Evolutionary conservation across 352 stramenopile genomes (phyloP), one percentile per base, ranked within the genome.

Genomic region (Chloridella minuta): DNA sequence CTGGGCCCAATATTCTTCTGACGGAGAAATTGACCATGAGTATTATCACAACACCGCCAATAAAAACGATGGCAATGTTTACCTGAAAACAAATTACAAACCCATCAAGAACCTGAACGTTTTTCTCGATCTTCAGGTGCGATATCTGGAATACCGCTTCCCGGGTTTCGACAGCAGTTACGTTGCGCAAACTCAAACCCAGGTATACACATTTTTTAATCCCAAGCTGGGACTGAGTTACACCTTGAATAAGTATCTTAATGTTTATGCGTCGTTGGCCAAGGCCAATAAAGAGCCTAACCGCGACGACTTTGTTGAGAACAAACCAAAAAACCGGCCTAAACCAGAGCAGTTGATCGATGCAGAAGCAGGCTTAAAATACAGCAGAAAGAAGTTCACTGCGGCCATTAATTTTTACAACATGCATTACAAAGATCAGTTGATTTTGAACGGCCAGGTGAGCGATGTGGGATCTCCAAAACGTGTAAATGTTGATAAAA

Each of bases 41-140:
- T 66, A 66, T 66, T 66, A 66, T 66, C 10, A 66, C 10, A 66
- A 66, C n/a, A 66, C 40, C 10, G 40, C 40, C 40, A 66, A 66
- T 66, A 66, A 66, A 66, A 66, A 66, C n/a, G 40, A 66, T 66
- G 40, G 40, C 40, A 66, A 66, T 66, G n/a, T 66, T 66, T 66
- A 66, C n/a, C 40, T 66, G 10, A 66, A 66, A 66, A n/a, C 40
- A 66, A 66, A 66, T n/a, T 18, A 18, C 10, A 66, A 66, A n/a
- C 40, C 40, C n/a, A 18, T 18, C 40, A 66, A 66, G 40, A n/a
- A 66, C n/a, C 40, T 66, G n/a, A 66, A 66, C n/a, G 40, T 66
- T 66, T 66, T 66, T 66, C 10, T 66, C n/a, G 40, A 66, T 66
- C 40, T 66, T 10, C 40, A 66, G n/a, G 40, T 66, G 40, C 40